Conservation (phyloP, 805 yeast species). For the Ogataea populi-albae region DNA sequence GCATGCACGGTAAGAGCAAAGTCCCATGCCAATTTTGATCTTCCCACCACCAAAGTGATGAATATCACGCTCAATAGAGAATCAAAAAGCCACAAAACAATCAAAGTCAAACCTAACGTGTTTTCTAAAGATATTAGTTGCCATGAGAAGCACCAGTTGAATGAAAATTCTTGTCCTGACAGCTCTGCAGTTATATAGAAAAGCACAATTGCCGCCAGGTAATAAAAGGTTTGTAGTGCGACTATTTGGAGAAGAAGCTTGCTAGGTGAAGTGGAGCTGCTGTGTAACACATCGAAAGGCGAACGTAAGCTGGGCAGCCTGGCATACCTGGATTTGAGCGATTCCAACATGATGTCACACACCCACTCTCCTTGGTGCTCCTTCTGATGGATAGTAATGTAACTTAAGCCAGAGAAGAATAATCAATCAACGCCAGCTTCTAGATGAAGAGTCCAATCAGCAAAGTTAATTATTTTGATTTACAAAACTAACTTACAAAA, state of each 20-base stretch:
- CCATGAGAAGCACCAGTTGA: slow-evolving; percentile 82
- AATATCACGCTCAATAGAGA: slow-evolving; percentile 80
- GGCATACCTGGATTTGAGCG: slow-evolving; percentile 12
- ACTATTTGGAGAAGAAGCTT: slow-evolving; percentile 70
- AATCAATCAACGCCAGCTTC: no score
- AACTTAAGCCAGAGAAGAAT: no score
- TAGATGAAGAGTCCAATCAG: no score
- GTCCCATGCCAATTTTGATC: slow-evolving; percentile 94
- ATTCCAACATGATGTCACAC: slow-evolving; percentile 18
- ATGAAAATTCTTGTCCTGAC: slow-evolving; percentile 64
- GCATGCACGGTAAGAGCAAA: slow-evolving; percentile 92
- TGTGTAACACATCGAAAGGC: slow-evolving; percentile 10
- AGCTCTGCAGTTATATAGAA: slow-evolving; percentile 65
- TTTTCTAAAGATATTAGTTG: slow-evolving; percentile 66
- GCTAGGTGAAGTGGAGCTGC: slow-evolving; percentile 43
- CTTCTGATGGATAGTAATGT: no score
- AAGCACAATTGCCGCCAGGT: slow-evolving; percentile 63
- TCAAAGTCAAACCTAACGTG: slow-evolving; percentile 74
- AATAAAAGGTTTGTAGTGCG: slow-evolving; percentile 74
- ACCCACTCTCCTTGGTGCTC: no score
- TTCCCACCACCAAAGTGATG: slow-evolving; percentile 82
- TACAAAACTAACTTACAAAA: no score
- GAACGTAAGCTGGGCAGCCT: slow-evolving; percentile 13
- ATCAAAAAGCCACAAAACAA: slow-evolving; percentile 77
- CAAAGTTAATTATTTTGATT: no score